A percentile compares a stretch with the other conserved stretches of the same genome.
Evolutionary conservation across 768 basidiomycete species (phyloP).

Genomic region (Tulasnella sp.): DNA sequence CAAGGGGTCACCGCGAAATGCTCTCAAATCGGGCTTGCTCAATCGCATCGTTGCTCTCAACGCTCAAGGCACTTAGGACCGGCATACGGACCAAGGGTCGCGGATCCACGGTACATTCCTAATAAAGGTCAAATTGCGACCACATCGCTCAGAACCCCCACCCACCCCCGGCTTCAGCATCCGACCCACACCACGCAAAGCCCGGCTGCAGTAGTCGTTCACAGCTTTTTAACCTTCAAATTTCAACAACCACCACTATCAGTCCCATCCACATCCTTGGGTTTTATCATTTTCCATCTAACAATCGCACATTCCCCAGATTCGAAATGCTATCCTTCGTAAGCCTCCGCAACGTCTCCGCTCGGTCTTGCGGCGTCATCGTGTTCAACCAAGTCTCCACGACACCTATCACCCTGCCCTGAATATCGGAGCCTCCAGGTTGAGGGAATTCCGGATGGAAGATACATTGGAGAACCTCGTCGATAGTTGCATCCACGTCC

Average conservation of each 20-base stretch:
- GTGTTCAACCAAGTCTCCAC: slow-evolving; percentile 15
- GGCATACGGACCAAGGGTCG: not conserved
- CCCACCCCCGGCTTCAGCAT: not conserved
- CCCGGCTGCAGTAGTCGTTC: not conserved
- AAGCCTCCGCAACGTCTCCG: slow-evolving; percentile 17
- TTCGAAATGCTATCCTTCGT: slow-evolving; percentile 10
- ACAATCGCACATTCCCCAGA: slow-evolving; percentile 13
- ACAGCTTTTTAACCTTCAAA: not conserved
- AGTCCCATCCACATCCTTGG: not conserved
- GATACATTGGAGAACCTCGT: slow-evolving; percentile 3
- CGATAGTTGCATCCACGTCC: slow-evolving; percentile 10
- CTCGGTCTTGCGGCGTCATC: not conserved
- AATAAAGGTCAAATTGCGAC: not conserved
- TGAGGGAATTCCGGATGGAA: slow-evolving; percentile 22
- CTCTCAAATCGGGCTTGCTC: not conserved
- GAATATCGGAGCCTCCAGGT: slow-evolving; percentile 1
- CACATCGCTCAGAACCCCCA: not conserved
- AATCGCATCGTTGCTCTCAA: not conserved
- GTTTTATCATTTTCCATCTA: not conserved
- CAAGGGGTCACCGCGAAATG: not conserved
- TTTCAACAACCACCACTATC: not conserved
- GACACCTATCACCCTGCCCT: not conserved
- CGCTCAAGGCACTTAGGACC: not conserved
- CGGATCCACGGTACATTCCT: not conserved
- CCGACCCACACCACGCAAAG: not conserved